Conservation (phyloP, 768 basidiomycete species). For the Cystobasidium onofrii region DNA sequence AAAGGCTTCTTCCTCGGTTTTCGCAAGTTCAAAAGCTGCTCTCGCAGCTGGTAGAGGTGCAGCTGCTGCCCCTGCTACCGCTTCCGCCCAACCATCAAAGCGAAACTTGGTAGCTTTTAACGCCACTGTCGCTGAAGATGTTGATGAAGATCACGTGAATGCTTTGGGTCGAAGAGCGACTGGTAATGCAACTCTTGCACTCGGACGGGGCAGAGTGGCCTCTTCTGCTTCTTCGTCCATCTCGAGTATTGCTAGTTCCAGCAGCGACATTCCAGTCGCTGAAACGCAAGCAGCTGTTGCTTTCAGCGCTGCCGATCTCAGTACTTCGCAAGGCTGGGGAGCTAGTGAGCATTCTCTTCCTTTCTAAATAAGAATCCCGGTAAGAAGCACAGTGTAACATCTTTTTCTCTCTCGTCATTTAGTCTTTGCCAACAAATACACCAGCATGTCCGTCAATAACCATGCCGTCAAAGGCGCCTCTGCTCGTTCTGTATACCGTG, state of each 20-base stretch:
- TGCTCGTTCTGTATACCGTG: slow-evolving; percentile 1
- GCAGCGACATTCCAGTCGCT: background rate
- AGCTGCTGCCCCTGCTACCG: background rate
- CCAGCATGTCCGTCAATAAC: slow-evolving; percentile 25
- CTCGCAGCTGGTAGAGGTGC: background rate
- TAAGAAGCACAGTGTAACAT: background rate
- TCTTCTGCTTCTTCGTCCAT: slow-evolving; percentile 1
- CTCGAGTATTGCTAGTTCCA: background rate
- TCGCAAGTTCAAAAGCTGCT: background rate
- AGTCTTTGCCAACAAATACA: slow-evolving; percentile 31
- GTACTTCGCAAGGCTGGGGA: slow-evolving; percentile 29
- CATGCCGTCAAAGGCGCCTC: slow-evolving; percentile 11
- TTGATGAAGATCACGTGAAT: background rate
- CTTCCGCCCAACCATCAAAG: background rate
- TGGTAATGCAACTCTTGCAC: background rate
- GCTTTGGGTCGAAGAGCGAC: background rate
- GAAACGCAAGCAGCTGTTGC: background rate
- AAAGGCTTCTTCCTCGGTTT: background rate
- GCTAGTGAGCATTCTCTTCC: background rate
- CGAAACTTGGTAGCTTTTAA: background rate
- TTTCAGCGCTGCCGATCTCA: slow-evolving; percentile 11
- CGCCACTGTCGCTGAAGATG: background rate
- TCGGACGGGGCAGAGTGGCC: background rate
- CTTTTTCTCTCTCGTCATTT: too few relatives aligned
- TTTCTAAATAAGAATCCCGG: background rate